Conservation (phyloP, 192 early-diverging fungal genomes). For the Jimgerdemannia lactiflua region DNA sequence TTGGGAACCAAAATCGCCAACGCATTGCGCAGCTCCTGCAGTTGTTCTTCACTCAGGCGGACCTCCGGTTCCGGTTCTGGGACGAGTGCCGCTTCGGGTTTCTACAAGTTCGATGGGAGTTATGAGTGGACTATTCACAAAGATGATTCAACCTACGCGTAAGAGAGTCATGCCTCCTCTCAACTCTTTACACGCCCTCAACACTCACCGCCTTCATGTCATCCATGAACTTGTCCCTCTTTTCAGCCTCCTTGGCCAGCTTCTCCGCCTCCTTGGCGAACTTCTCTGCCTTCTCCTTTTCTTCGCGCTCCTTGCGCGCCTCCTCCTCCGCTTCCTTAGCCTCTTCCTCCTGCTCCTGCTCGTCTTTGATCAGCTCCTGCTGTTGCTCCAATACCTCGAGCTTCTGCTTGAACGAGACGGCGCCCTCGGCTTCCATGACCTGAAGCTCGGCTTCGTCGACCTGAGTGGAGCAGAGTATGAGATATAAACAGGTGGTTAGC, state of each 20-base stretch:
- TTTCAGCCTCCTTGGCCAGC: slow-evolving; percentile 18
- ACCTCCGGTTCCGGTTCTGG: slow-evolving; percentile 34
- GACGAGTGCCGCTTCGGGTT: not conserved
- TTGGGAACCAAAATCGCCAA: slow-evolving; percentile 52
- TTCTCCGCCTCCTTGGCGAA: slow-evolving; percentile 17
- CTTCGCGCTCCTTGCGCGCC: slow-evolving; percentile 29
- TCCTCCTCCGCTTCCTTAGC: slow-evolving; percentile 59
- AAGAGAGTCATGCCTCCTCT: slow-evolving; percentile 2
- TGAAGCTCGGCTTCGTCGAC: slow-evolving; percentile 82
- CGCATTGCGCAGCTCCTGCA: slow-evolving; percentile 55
- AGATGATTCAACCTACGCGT: slow-evolving; percentile 3
- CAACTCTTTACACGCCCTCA: not conserved
- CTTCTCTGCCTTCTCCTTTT: slow-evolving; percentile 5
- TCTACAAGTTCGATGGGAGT: not conserved
- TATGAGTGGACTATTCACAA: too few relatives aligned
- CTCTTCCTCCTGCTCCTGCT: slow-evolving; percentile 84
- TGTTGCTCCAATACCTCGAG: slow-evolving; percentile 93
- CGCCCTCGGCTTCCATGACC: slow-evolving; percentile 84
- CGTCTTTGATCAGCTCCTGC: slow-evolving; percentile 95
- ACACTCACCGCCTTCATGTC: not conserved
- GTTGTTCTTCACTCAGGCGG: slow-evolving; percentile 52
- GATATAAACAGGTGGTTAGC: not conserved
- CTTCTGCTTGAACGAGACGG: slow-evolving; percentile 90
- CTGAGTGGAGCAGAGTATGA: slow-evolving; percentile 3
- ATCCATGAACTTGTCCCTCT: slow-evolving; percentile 1